Evolutionary conservation across 306 rosid genomes (phyloP), one percentile per base, ranked within the genome.

Genomic region (Astragalus membranaceus): DNA sequence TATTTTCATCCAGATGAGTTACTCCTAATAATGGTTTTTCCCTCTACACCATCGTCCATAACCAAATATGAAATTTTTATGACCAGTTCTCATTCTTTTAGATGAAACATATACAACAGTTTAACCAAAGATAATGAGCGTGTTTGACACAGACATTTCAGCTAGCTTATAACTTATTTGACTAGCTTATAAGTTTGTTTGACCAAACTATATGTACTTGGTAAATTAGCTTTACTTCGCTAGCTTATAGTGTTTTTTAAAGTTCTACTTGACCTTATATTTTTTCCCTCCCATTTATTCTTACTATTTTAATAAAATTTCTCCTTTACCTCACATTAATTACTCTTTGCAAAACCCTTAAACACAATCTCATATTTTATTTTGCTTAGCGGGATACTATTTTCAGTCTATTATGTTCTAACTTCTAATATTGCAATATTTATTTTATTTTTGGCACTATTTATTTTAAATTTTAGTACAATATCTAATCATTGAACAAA

Each of bases 1-100:
- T 51, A 78, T 39, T 63, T 57, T 54, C 41, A 35, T 51, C 56
- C 64, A 58, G 15, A 57, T n/a, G n/a, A n/a, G n/a, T n/a, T n/a
- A n/a, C n/a, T n/a, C n/a, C n/a, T n/a, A n/a, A n/a, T n/a, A n/a
- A 65, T 49, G 58, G 8, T 67, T 64, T 33, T 53, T 16, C 67
- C 69, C 61, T 48, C 36, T 30, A 67, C 44, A 46, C 62, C 43
- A 35, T 43, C 41, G 61, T 48, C 33, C 70, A 61, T 42, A 53
- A 43, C 55, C 65, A 42, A 58, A 42, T 42, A 35, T 56, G 37
- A 47, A 46, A 64, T 50, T 58, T 44, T 43, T 36, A 67, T 14
- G 41, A 67, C 14, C 58, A 37, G 26, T 62, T 75, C 16, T 43
- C 37, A 73, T 32, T 71, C 63, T 13, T n/a, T 12, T 56, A 60